Conservation (phyloP, 1,139 yeast genomes). For the Candida buenavistaensis region DNA sequence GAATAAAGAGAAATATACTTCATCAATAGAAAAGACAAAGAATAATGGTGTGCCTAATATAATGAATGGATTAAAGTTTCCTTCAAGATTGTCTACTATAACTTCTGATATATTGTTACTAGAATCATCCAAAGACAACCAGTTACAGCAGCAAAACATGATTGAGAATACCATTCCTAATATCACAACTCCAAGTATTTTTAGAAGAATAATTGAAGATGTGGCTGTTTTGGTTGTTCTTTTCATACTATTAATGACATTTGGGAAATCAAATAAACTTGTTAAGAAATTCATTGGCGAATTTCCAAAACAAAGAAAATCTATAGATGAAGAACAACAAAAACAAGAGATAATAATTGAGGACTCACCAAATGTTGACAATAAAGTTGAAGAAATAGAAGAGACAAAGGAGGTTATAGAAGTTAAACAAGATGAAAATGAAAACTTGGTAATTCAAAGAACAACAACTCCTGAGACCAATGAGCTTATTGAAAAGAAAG, state of each 20-base stretch:
- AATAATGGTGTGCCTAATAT: slow-evolving; percentile 21
- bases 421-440: slow-evolving; percentile 5
- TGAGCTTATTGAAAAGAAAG: slow-evolving; percentile 4
- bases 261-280: slow-evolving; percentile 37
- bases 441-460: slow-evolving; percentile 4
- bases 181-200: slow-evolving; percentile 6
- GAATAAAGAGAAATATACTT: slow-evolving; percentile 1
- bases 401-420: slow-evolving; percentile 1
- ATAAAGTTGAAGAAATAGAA: slow-evolving; percentile 9
- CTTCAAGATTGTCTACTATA: slow-evolving; percentile 17
- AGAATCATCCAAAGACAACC: slow-evolving; percentile 12
- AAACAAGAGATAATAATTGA: slow-evolving; percentile 11
- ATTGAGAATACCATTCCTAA: slow-evolving; percentile 1
- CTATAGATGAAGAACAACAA: slow-evolving; percentile 6
- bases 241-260: slow-evolving; percentile 29
- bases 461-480: slow-evolving; percentile 6
- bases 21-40: neutral
- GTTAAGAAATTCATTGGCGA: slow-evolving; percentile 14
- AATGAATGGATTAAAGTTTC: slow-evolving; percentile 41
- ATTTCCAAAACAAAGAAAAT: slow-evolving; percentile 16
- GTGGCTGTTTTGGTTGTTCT: slow-evolving; percentile 40
- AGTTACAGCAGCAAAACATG: neutral
- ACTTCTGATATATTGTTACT: slow-evolving; percentile 17
- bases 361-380: neutral
- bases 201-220: slow-evolving; percentile 48